Conservation (phyloP, 495 filamentous ascomycete species). For the Glutinoglossum americanum region DNA sequence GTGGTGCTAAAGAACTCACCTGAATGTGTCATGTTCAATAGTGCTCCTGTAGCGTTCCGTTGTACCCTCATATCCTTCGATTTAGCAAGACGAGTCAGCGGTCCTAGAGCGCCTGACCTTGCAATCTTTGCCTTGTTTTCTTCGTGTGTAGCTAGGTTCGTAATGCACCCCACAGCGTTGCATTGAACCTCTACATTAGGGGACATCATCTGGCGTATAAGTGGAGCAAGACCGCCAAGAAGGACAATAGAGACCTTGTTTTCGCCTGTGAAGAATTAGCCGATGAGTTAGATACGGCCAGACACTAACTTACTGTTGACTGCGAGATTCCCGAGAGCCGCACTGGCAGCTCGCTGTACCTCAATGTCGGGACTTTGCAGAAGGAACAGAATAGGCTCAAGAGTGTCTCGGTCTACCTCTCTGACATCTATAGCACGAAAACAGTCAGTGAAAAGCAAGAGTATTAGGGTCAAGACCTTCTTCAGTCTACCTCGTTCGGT, state of each 20-base stretch:
- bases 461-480: neutral
- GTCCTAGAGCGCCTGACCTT: conserved; percentile 75
- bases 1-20: conserved; percentile 30
- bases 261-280: conserved; percentile 43
- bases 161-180: conserved; percentile 97
- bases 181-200: conserved; percentile 98
- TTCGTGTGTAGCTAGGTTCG: conserved; percentile 91
- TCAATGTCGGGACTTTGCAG: conserved; percentile 91
- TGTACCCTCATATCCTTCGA: conserved; percentile 98
- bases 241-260: conserved; percentile 94
- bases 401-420: conserved; percentile 82
- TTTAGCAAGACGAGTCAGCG: conserved; percentile 77
- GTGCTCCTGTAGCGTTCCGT: conserved; percentile 84
- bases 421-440: conserved; percentile 50
- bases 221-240: conserved; percentile 69
- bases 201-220: conserved; percentile 97
- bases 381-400: conserved; percentile 87
- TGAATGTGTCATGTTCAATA: conserved; percentile 98
- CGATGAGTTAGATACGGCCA: neutral
- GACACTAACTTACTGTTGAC: conserved; percentile 60
- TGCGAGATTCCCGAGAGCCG: conserved; percentile 84
- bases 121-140: conserved; percentile 99
- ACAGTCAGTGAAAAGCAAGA: neutral
- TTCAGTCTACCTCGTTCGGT: conserved; percentile 66
- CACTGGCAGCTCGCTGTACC: conserved; percentile 90